Percentiles rank a stretch among this genome's conserved stretches.
Evolutionary conservation across 2,329 filamentous ascomycete genomes (phyloP).

Genomic region (Cladosporium sp.): DNA sequence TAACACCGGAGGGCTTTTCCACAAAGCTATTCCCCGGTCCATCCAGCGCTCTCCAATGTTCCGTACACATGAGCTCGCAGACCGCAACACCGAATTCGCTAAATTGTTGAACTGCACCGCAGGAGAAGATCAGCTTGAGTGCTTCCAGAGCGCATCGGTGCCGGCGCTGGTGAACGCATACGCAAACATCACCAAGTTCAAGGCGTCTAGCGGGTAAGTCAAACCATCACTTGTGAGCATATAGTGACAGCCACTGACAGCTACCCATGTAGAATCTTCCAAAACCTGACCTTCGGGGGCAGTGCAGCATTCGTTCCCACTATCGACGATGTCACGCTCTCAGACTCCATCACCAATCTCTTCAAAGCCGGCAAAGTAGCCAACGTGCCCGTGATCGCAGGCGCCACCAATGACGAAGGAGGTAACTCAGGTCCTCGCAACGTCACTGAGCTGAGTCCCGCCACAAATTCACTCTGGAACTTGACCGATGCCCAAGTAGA

Average conservation of each 20-base stretch:
- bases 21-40: slow-evolving; percentile 8
- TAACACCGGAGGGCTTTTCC: slow-evolving; percentile 6
- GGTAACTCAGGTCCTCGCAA: slow-evolving; percentile 9
- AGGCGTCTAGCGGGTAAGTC: slow-evolving; percentile 10
- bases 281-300: slow-evolving; percentile 8
- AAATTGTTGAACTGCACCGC: slow-evolving; percentile 5
- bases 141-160: slow-evolving; percentile 8
- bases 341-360: slow-evolving; percentile 9
- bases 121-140: slow-evolving; percentile 2
- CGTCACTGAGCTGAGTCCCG: slow-evolving; percentile 1
- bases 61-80: background rate
- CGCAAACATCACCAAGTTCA: background rate
- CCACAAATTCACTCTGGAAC: slow-evolving; percentile 8
- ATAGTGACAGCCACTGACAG: background rate
- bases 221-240: background rate
- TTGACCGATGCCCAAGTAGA: background rate
- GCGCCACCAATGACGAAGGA: slow-evolving; percentile 8
- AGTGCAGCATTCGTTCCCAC: background rate
- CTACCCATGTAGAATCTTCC: background rate
- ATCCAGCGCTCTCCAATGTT: slow-evolving; percentile 15
- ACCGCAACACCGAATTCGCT: slow-evolving; percentile 5
- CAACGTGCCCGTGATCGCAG: slow-evolving; percentile 8
- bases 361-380: slow-evolving; percentile 14
- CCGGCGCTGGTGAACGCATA: slow-evolving; percentile 8
- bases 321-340: slow-evolving; percentile 4